Conservation (phyloP, 495 filamentous ascomycete genomes). For the Annulohypoxylon stygium region DNA sequence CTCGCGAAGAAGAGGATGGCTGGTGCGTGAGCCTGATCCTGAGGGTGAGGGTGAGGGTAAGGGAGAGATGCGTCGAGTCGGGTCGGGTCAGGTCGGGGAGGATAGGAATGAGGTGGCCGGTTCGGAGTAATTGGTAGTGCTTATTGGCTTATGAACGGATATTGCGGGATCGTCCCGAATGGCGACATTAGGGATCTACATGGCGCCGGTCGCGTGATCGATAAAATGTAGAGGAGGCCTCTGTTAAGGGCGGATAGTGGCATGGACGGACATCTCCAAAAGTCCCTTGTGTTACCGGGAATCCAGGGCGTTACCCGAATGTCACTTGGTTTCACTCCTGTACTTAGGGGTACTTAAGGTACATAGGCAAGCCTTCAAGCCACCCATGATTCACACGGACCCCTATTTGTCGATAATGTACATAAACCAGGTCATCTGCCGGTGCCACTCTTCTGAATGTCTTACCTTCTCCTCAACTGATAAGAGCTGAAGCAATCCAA, state of each 20-base stretch:
- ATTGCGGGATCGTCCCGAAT: background rate
- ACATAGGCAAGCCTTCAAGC: background rate
- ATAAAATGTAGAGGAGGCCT: background rate
- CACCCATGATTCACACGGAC: conserved; percentile 1
- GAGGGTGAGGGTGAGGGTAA: background rate
- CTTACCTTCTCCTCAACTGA: background rate
- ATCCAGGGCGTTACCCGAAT: background rate
- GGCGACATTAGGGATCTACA: background rate
- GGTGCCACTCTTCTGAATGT: background rate
- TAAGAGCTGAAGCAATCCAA: background rate
- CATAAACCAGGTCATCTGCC: background rate
- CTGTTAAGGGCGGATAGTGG: background rate
- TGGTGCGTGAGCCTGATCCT: background rate
- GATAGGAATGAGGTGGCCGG: background rate
- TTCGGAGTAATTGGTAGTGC: background rate
- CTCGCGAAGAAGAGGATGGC: conserved; percentile 52
- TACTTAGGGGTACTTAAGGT: conserved; percentile 5
- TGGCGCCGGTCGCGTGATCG: background rate
- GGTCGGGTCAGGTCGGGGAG: background rate
- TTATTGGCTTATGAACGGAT: background rate
- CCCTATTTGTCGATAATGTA: background rate
- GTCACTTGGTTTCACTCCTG: background rate
- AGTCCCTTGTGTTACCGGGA: background rate
- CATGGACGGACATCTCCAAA: too few species aligned
- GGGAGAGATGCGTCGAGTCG: background rate